Conservation (phyloP, 2,329 filamentous ascomycete species). For the Penicillium griseofulvum region DNA sequence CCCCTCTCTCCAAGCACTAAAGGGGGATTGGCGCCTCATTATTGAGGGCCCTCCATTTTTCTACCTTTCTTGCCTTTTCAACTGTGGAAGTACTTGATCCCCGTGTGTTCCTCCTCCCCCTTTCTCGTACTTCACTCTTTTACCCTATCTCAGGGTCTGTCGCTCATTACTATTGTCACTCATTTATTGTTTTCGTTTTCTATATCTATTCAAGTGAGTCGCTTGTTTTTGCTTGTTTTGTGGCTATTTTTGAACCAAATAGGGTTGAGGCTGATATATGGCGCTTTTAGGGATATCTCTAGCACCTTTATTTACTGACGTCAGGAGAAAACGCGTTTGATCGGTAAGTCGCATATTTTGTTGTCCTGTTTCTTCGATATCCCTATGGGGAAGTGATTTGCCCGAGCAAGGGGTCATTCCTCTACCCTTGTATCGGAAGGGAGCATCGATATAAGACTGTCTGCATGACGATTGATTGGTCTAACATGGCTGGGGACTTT, state of each 20-base stretch:
- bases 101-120: conserved; percentile 9
- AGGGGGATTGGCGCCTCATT: conserved; percentile 1
- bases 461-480: conserved; percentile 9
- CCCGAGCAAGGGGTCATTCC: conserved; percentile 24
- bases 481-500: conserved; percentile 4
- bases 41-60: neutral
- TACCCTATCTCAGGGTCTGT: conserved; percentile 14
- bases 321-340: conserved; percentile 19
- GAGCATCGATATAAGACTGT: conserved; percentile 14
- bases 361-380: conserved; percentile 1
- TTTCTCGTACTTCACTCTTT: conserved; percentile 2
- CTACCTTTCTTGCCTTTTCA: neutral
- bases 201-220: neutral
- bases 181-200: conserved; percentile 1
- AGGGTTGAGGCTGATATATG: conserved; percentile 5
- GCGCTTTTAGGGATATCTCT: neutral
- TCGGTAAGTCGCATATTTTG: conserved; percentile 20
- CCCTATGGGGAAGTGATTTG: conserved; percentile 5
- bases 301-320: conserved; percentile 20
- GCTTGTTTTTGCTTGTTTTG: too few species aligned
- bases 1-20: conserved; percentile 8
- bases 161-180: conserved; percentile 9
- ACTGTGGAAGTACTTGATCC: conserved; percentile 17
- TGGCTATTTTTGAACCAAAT: neutral
- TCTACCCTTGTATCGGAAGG: conserved; percentile 6